A percentile compares a stretch with the other conserved stretches of the same genome.
Evolutionary conservation across 352 stramenopile species (phyloP).

Genomic region (Peronospora belbahrii): DNA sequence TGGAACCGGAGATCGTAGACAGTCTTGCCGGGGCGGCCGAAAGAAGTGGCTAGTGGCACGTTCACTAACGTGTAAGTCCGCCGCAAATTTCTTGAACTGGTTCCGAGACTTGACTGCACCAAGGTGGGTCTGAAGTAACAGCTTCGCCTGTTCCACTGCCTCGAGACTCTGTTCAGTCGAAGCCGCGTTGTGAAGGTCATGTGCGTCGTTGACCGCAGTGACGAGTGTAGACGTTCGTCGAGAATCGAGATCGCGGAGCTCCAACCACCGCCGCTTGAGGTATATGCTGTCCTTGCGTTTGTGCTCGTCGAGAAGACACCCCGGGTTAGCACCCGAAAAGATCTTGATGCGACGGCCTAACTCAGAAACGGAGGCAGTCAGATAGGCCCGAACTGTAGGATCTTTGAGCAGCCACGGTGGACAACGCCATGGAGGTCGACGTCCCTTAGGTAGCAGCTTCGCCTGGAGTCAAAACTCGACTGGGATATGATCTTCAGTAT

Average conservation of each 20-base stretch:
- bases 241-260: conserved; percentile 1
- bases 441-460: neutral
- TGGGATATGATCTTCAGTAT: conserved; percentile 10
- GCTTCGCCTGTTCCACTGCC: neutral
- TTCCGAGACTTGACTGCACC: conserved; percentile 1
- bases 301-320: conserved; percentile 11
- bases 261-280: neutral
- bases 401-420: conserved; percentile 3
- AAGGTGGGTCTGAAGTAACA: neutral
- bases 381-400: neutral
- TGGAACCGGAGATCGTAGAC: conserved; percentile 1
- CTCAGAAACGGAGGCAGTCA: neutral
- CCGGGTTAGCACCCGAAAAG: conserved; percentile 9
- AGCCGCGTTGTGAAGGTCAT: neutral
- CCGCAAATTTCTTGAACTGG: conserved; percentile 11
- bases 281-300: conserved; percentile 13
- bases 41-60: conserved; percentile 8
- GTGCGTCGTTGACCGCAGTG: conserved; percentile 2
- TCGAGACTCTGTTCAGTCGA: neutral
- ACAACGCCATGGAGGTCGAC: neutral
- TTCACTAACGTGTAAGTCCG: conserved; percentile 6
- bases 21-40: conserved; percentile 6
- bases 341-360: neutral
- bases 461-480: conserved; percentile 2
- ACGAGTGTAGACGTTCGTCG: neutral